phyloP scores from a whole-genome alignment of 139 green algal genomes.

The Protoeuglena noctilucae region DNA sequence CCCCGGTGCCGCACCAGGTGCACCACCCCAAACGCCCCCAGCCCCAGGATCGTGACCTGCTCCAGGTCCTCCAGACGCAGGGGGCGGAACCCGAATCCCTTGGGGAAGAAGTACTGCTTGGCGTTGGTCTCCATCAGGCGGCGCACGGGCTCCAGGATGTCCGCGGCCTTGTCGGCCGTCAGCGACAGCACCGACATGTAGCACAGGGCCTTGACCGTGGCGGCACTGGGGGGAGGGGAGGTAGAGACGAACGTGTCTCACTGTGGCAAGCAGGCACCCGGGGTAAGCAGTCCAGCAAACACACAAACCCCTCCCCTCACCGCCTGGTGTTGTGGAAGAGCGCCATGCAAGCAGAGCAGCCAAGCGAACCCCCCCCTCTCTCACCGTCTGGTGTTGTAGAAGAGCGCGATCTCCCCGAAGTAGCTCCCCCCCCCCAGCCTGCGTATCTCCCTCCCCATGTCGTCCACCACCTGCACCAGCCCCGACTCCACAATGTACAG shows the following conservation, averaged over 20 bases:
- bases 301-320: no score
- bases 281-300: no score
- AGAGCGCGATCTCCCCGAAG: slow-evolving; percentile 21
- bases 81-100: neutral
- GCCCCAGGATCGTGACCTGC: slow-evolving; percentile 51
- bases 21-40: slow-evolving; percentile 73
- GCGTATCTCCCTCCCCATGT: neutral
- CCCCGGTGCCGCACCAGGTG: slow-evolving; percentile 45
- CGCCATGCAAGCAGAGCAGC: no score
- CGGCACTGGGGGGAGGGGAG: neutral
- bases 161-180: neutral
- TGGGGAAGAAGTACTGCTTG: slow-evolving; percentile 5
- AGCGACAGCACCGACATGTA: neutral
- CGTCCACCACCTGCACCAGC: slow-evolving; percentile 8
- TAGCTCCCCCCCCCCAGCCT: slow-evolving; percentile 6
- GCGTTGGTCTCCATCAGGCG: slow-evolving; percentile 4
- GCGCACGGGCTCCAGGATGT: slow-evolving; percentile 11
- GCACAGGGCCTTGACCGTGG: slow-evolving; percentile 3
- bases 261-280: no score
- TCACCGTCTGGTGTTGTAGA: slow-evolving; percentile 6
- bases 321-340: slow-evolving; percentile 9
- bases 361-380: no score
- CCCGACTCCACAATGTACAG: slow-evolving; percentile 86
- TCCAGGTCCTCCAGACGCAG: slow-evolving; percentile 36
- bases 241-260: no score